Evolutionary conservation across 2,329 filamentous ascomycete genomes (phyloP).

Genomic region (Ceratocystis variospora): DNA sequence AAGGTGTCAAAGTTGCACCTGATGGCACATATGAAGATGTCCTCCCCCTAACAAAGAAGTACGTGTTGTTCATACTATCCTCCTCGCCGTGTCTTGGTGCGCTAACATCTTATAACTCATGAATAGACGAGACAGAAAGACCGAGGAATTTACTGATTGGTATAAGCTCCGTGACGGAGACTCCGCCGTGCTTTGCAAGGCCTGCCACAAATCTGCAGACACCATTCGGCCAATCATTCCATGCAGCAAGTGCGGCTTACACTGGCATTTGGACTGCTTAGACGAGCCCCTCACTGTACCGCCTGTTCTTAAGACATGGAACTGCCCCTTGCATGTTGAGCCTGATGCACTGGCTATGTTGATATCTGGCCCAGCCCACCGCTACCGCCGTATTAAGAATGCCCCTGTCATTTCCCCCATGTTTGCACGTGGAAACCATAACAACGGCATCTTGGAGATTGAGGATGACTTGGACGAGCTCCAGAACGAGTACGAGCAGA

Average conservation of each 20-base stretch:
- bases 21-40: slow-evolving; percentile 72
- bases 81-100: not conserved
- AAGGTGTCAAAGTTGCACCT: slow-evolving; percentile 60
- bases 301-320: slow-evolving; percentile 66
- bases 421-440: slow-evolving; percentile 49
- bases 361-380: slow-evolving; percentile 45
- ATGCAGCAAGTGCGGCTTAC: slow-evolving; percentile 67
- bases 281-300: slow-evolving; percentile 71
- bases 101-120: not conserved
- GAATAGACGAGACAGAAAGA: slow-evolving; percentile 26
- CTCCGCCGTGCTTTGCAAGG: slow-evolving; percentile 62
- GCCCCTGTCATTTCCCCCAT: slow-evolving; percentile 38
- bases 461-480: slow-evolving; percentile 44
- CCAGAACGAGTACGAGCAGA: slow-evolving; percentile 12
- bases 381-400: slow-evolving; percentile 47
- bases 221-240: slow-evolving; percentile 61
- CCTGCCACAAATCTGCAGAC: slow-evolving; percentile 54
- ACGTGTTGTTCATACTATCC: not conserved
- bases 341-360: slow-evolving; percentile 53
- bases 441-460: slow-evolving; percentile 60
- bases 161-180: slow-evolving; percentile 57
- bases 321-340: slow-evolving; percentile 76
- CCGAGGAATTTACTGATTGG: slow-evolving; percentile 52
- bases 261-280: slow-evolving; percentile 88
- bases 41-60: slow-evolving; percentile 24